Conservation (phyloP, 2,329 filamentous ascomycete genomes). For the Apiospora aurea region DNA sequence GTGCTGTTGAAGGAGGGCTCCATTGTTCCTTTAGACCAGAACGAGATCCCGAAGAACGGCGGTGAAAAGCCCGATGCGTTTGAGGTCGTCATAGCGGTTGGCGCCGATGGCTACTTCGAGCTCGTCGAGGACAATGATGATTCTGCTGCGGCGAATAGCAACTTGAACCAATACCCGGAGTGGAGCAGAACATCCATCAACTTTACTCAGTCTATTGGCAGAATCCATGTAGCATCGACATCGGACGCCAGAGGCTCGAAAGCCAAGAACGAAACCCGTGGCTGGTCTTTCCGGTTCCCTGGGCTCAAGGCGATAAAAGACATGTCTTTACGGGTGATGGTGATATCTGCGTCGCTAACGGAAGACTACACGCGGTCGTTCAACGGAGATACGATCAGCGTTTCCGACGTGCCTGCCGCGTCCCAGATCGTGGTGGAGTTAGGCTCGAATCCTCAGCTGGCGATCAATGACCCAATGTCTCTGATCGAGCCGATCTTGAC, state of each 20-base stretch:
- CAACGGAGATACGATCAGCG: not conserved
- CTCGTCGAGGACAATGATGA: conserved; percentile 53
- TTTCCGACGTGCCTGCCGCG: conserved; percentile 10
- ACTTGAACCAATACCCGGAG: not conserved
- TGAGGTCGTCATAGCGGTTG: conserved; percentile 57
- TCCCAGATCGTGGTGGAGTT: conserved; percentile 8
- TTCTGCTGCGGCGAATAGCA: not conserved
- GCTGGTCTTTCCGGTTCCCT: conserved; percentile 20
- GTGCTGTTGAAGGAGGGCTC: conserved; percentile 63
- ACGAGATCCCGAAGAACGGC: conserved; percentile 52
- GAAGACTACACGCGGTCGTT: conserved; percentile 7
- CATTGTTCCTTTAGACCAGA: conserved; percentile 63
- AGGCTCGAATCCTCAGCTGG: conserved; percentile 21
- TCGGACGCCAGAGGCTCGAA: not conserved
- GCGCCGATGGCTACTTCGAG: conserved; percentile 54
- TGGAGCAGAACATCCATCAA: conserved; percentile 18
- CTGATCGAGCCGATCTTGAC: conserved; percentile 22
- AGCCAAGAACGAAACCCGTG: not conserved
- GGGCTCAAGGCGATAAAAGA: conserved; percentile 4
- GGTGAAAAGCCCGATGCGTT: conserved; percentile 53
- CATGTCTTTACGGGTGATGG: not conserved
- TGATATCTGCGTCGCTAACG: conserved; percentile 5
- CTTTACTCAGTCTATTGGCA: conserved; percentile 18
- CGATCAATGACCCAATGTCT: conserved; percentile 7
- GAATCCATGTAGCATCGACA: not conserved